Base-by-base conservation (phyloP, 164 flowering plant genomes). In the Akebia trifoliata region DNA sequence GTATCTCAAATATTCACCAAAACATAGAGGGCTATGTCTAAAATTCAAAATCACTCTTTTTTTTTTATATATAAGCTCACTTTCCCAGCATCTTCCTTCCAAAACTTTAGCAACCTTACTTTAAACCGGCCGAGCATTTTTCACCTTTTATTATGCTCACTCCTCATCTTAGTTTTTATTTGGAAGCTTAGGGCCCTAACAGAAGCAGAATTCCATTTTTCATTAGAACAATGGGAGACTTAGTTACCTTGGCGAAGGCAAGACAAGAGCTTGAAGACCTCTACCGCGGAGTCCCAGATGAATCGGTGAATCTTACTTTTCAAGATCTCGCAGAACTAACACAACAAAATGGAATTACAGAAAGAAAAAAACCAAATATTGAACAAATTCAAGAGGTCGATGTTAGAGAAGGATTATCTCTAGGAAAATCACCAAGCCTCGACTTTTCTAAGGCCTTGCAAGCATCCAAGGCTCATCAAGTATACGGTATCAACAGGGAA, bases 241-340 rank as follows among this genome's bases (percentile, higher is more conserved):
- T 9, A 38, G 37, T 49, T 1, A 60, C 21, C 14, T 22, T 60
- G 15, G 63, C 73, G 3, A 82, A 72, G 58, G 89, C 89, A 30
- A 73, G 70, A 54, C 63, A 54, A 35, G 87, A 82, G 74, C 84
- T 84, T 5, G 90, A 86, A 61, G 85, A 82, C 14, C 34, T 83
- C 60, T 86, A 86, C 40, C 47, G 59, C 6, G 94, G 90, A 4
- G 69, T 84, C 20, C 90, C 89, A 2, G 90, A 86, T 56, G 94
- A 86, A 1, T 82, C 90, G 0, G 94, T 83, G 1, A 80, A 86
- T 61, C 82, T 84, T 50, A 80, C 87, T 0, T 80, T 86, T 36
- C 72, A 73, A 65, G 74, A 84, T 62, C 57, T 86, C 1, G 86
- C 78, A 0, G 64, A 77, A 32, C 56, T 72, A 17, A 64, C 66